Base-by-base conservation (phyloP, 2,329 filamentous ascomycete genomes). In the Fusarium sp. region DNA sequence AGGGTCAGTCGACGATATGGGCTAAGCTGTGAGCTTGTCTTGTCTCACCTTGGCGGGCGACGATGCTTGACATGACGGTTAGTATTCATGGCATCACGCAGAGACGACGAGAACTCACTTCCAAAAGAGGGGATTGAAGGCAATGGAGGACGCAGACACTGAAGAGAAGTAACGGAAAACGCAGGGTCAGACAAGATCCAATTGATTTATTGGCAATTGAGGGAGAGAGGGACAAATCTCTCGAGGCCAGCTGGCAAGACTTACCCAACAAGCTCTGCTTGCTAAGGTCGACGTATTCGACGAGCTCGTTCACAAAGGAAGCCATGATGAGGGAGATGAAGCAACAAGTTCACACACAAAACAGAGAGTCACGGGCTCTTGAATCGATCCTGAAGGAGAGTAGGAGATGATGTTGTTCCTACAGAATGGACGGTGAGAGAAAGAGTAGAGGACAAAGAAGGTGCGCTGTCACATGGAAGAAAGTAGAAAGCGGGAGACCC, bases 91-190 rank as follows among this genome's bases (percentile, higher is more conserved):
- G 18, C 8, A 61, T 48, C 64, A 52, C n/a, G 20, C 18, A 23
- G 39, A 43, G 50, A 43, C 52, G 73, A 70, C 60, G 71, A 39
- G 11, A 63, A 89, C 94, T 88, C 89, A 98, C 95, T 99, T 99
- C 97, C 97, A 99, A 85, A 98, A 98, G n/a, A 97, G 92, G 25
- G 97, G 97, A 85, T 99, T 99, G 85, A 99, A 98, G 58, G 92
- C 89, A 84, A 99, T 97, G 63, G 94, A 90, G 66, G 88, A 88
- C 57, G 92, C 94, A 77, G 95, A 94, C 77, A 97, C 95, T 98
- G 67, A 58, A 67, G n/a, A 50, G 64, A n/a, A 59, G 58, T 41
- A 68, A 72, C 60, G 11, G 14, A 61, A 39, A 20, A 57, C 2
- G 23, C 62, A 16, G 13, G 27, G 70, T 79, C 64, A 79, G 73